Conservation (phyloP, 305 asterid species). For the Fraxinus xanthoxyloides region DNA sequence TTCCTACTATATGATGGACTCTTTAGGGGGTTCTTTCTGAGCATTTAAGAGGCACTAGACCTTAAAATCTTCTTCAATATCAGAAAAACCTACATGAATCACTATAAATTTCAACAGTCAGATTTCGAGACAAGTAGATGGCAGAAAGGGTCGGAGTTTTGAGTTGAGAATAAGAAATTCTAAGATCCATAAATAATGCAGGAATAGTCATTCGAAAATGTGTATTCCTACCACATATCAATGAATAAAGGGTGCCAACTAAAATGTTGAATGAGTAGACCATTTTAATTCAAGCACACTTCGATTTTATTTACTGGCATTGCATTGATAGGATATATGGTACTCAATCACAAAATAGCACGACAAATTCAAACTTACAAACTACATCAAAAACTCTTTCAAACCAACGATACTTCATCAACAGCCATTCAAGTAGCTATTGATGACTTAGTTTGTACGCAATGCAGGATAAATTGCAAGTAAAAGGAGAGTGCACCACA, state of each 20-base stretch:
- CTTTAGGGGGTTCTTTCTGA: not conserved
- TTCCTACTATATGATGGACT: not conserved
- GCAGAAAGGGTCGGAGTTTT: not conserved
- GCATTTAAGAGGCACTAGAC: not conserved
- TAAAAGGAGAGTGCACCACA: not conserved
- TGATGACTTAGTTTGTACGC: not conserved
- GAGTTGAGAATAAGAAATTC: not conserved
- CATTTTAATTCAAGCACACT: not conserved
- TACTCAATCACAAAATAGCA: not conserved
- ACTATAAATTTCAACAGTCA: not conserved
- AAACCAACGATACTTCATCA: conserved; percentile 27
- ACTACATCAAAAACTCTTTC: conserved; percentile 17
- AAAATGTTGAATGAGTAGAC: not conserved
- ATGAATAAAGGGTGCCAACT: not conserved
- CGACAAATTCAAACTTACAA: not conserved
- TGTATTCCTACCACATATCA: not conserved
- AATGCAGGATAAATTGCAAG: conserved; percentile 1
- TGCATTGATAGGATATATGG: not conserved
- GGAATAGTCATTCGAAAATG: not conserved
- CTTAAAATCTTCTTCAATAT: not conserved
- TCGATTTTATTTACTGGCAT: not conserved
- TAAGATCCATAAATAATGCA: not conserved
- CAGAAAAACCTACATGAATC: not conserved
- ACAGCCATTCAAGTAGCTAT: conserved; percentile 14
- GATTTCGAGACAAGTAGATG: not conserved